A percentile compares a stretch with the other conserved stretches of the same genome.
These are phyloP conservation scores for Leccinum pallidistipes DNA, from an alignment of 1,284 basidiomycete species.

Conservation along the genomic window DNA sequence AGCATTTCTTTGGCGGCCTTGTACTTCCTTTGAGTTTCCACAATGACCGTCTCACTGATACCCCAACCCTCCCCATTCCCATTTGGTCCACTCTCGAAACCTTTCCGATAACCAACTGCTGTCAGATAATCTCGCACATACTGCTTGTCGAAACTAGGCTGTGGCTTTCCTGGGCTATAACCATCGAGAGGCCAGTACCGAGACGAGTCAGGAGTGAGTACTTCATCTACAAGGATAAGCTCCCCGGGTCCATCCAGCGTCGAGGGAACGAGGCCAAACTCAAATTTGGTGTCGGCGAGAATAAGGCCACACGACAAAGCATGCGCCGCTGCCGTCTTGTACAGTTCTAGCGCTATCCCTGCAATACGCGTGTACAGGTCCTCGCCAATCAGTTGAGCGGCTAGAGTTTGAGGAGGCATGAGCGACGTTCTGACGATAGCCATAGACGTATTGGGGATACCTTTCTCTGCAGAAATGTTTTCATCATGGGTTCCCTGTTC, in stretches of 20 bases:
- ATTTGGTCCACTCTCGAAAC: constrained; percentile 70
- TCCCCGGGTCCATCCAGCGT: constrained; percentile 36
- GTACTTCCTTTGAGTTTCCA: constrained; percentile 78
- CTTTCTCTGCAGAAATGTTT: constrained; percentile 93
- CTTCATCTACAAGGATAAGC: constrained; percentile 93
- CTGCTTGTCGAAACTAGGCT: constrained; percentile 97
- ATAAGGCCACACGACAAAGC: constrained; percentile 86
- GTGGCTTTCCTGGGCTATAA: constrained; percentile 76
- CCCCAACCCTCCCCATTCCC: constrained; percentile 72
- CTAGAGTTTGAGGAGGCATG: constrained; percentile 36
- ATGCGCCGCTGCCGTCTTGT: constrained; percentile 77
- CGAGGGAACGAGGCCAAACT: constrained; percentile 71
- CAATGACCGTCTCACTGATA: constrained; percentile 75
- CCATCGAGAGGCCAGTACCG: constrained; percentile 89
- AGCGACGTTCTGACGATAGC: neutral
- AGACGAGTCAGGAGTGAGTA: constrained; percentile 95
- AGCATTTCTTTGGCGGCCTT: constrained; percentile 74
- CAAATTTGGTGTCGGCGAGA: constrained; percentile 94
- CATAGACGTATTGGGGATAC: constrained; percentile 38
- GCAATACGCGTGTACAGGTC: constrained; percentile 67
- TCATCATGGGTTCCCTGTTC: constrained; percentile 95
- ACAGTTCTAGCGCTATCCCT: constrained; percentile 63
- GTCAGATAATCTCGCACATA: constrained; percentile 91
- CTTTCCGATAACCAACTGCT: constrained; percentile 71
- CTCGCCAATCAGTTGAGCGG: constrained; percentile 64